phyloP scores from a whole-genome alignment of 2,329 filamentous ascomycete species.

The Cladosporium sp. region DNA sequence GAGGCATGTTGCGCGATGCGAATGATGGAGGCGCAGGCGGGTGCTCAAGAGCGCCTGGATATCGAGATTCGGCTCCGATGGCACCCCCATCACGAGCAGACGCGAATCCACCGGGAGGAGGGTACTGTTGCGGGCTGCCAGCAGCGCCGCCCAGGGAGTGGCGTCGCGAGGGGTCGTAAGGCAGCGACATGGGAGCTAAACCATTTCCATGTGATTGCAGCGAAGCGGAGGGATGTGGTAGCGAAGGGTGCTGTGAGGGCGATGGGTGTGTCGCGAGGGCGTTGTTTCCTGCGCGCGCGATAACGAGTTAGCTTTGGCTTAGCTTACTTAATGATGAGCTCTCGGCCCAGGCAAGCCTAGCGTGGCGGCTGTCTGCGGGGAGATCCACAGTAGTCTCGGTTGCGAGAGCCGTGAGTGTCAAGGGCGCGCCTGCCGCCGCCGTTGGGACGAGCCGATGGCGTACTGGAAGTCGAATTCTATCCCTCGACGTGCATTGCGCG shows the following conservation, averaged over 20 bases:
- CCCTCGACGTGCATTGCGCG: neutral
- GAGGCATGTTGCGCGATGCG: constrained; percentile 48
- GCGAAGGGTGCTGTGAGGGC: constrained; percentile 26
- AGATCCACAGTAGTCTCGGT: constrained; percentile 15
- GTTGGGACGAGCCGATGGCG: constrained; percentile 18
- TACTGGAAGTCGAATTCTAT: constrained; percentile 5
- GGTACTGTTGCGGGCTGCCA: constrained; percentile 36
- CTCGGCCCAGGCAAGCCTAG: constrained; percentile 15
- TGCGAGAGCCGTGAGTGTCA: constrained; percentile 9
- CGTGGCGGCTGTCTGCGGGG: constrained; percentile 13
- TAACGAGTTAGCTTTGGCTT: constrained; percentile 14
- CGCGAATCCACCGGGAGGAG: constrained; percentile 9
- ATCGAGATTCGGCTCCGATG: constrained; percentile 18
- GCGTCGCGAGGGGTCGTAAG: constrained; percentile 45
- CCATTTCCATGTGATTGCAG: constrained; percentile 27
- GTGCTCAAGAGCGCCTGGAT: constrained; percentile 31
- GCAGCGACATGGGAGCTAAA: constrained; percentile 39
- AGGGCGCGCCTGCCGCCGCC: constrained; percentile 16
- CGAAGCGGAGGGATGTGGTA: constrained; percentile 25
- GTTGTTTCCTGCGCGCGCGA: constrained; percentile 15
- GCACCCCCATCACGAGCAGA: neutral
- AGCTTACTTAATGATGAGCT: neutral
- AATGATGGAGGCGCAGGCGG: constrained; percentile 44
- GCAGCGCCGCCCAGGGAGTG: constrained; percentile 44
- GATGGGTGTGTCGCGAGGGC: constrained; percentile 19